A percentile compares a stretch with the other conserved stretches of the same genome.
These are phyloP conservation scores for Diaporthe caulivora DNA, from an alignment of 2,329 filamentous ascomycete genomes.

Conservation along the genomic window DNA sequence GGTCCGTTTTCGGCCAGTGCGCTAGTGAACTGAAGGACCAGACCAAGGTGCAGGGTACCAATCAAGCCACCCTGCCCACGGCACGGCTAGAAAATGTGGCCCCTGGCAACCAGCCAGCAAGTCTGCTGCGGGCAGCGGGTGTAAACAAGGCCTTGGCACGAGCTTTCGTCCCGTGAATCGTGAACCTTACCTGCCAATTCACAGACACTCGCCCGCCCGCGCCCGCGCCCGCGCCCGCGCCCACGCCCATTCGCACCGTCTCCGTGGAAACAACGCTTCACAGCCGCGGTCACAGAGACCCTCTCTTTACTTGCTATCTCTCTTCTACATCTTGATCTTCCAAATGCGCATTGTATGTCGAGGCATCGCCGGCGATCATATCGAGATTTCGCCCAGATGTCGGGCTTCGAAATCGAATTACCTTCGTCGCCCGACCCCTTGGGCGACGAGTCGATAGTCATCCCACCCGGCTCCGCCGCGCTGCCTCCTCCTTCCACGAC, in stretches of 20 bases:
- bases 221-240: conserved; percentile 11
- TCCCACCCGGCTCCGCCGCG: conserved; percentile 41
- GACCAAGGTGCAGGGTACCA: not conserved
- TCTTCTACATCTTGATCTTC: not conserved
- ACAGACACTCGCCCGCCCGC: not conserved
- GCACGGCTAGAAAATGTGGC: conserved; percentile 24
- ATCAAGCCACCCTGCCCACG: not conserved
- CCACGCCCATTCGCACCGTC: conserved; percentile 20
- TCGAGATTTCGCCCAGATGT: conserved; percentile 41
- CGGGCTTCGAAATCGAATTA: conserved; percentile 45
- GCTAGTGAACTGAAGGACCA: not conserved
- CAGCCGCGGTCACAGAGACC: not conserved
- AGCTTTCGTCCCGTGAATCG: conserved; percentile 20
- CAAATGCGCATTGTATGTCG: conserved; percentile 40
- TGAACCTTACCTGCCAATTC: conserved; percentile 7
- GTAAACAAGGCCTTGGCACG: conserved; percentile 25
- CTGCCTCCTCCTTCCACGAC: conserved; percentile 38
- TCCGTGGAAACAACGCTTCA: conserved; percentile 27
- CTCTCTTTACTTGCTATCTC: not conserved
- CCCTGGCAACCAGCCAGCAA: conserved; percentile 20
- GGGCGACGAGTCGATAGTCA: conserved; percentile 50
- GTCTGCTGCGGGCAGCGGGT: not conserved
- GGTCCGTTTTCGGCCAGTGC: not conserved
- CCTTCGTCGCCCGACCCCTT: conserved; percentile 52
- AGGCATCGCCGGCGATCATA: conserved; percentile 39